Conservation (phyloP, 148 eudicot species). For the Mesembryanthemum crystallinum region DNA sequence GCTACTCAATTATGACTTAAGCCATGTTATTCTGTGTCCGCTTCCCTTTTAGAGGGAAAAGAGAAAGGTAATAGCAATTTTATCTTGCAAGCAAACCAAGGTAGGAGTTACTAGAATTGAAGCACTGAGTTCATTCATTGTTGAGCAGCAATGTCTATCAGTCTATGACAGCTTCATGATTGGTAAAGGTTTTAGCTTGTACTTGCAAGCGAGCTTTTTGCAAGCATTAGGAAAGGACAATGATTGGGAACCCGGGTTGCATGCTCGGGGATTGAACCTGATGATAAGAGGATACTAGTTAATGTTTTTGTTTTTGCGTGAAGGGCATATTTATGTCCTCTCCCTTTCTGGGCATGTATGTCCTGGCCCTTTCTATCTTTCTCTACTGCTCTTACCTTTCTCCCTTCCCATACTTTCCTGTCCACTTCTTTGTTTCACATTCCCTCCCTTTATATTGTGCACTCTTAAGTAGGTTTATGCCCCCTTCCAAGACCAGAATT, state of each 20-base stretch:
- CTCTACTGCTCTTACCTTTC: no score
- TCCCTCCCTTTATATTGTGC: no score
- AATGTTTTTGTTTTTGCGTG: background rate
- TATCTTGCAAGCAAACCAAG: background rate
- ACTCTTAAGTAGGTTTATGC: no score
- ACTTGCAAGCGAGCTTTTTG: background rate
- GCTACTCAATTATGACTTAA: no score
- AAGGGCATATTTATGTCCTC: background rate
- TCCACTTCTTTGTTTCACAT: no score
- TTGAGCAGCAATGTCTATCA: background rate
- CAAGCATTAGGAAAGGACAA: background rate
- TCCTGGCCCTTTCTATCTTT: background rate
- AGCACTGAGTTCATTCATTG: conserved; percentile 1
- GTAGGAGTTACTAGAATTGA: background rate
- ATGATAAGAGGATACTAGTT: background rate
- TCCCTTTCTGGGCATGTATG: background rate
- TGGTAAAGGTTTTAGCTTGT: background rate
- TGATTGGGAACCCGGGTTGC: background rate
- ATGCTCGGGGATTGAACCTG: background rate
- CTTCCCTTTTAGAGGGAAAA: background rate
- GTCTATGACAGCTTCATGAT: no score
- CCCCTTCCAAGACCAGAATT: background rate
- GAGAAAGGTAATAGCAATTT: background rate
- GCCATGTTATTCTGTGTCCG: no score
- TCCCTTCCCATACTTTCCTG: no score